phyloP scores from a whole-genome alignment of 495 filamentous ascomycete genomes.

The Massariosphaeria phaeospora region DNA sequence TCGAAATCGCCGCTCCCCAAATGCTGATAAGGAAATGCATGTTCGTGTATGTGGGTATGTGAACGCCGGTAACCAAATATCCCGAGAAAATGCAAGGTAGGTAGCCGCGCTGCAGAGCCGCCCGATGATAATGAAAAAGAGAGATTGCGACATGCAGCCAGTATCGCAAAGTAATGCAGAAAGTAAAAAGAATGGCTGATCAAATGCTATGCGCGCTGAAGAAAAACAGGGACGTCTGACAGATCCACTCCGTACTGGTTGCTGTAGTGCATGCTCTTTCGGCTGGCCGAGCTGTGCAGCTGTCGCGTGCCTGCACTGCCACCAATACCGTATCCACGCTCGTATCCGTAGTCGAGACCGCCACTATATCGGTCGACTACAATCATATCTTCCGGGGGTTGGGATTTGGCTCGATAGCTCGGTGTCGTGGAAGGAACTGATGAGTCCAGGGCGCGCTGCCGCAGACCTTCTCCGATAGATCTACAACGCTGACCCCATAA shows the following conservation, averaged over 20 bases:
- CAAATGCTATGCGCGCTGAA: constrained; percentile 5
- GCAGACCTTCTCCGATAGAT: constrained; percentile 28
- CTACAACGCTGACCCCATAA: constrained; percentile 33
- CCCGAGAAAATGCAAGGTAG: no score
- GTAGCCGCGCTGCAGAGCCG: constrained; percentile 30
- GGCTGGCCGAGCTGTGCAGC: constrained; percentile 33
- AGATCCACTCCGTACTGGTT: constrained; percentile 34
- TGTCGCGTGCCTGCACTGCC: constrained; percentile 45
- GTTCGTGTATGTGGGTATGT: background rate
- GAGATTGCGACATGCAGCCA: constrained; percentile 12
- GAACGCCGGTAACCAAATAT: background rate
- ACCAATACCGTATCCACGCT: constrained; percentile 39
- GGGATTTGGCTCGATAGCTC: background rate
- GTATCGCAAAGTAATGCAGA: no score
- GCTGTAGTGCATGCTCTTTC: constrained; percentile 45
- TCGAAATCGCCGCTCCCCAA: no score
- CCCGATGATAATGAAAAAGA: constrained; percentile 16
- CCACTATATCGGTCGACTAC: constrained; percentile 42
- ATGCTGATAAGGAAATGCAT: no score
- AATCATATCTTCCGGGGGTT: constrained; percentile 3
- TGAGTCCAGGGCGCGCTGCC: background rate
- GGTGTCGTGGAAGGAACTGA: background rate
- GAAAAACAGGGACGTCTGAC: constrained; percentile 29
- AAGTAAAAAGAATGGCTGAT: background rate
- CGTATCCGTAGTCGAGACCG: constrained; percentile 45